Conservation (phyloP, 2,329 filamentous ascomycete species). For the Fusarium sp. region DNA sequence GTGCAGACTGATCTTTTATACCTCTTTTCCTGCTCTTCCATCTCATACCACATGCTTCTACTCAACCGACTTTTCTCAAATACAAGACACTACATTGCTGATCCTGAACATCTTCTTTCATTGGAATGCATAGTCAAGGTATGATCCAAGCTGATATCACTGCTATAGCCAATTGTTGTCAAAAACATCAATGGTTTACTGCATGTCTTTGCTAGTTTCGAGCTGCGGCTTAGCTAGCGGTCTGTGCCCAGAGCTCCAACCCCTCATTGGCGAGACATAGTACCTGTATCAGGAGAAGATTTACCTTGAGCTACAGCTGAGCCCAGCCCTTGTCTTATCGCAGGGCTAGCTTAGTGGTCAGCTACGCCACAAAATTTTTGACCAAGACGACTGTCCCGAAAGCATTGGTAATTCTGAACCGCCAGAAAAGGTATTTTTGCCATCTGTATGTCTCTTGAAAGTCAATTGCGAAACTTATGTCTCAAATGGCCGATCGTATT, state of each 20-base stretch:
- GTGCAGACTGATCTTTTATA: not conserved
- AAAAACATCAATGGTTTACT: not conserved
- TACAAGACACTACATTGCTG: not conserved
- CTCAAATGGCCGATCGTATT: not conserved
- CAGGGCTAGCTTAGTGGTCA: not conserved
- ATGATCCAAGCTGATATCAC: not conserved
- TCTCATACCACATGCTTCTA: not conserved
- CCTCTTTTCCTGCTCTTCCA: not conserved
- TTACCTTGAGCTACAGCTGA: not conserved
- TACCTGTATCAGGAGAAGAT: not conserved
- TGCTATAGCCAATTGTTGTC: not conserved
- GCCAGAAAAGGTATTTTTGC: no score
- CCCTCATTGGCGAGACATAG: not conserved
- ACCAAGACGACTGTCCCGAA: not conserved
- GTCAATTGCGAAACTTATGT: accelerated
- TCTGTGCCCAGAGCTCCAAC: not conserved
- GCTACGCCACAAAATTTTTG: not conserved
- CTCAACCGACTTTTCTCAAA: not conserved
- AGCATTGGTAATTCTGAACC: accelerated
- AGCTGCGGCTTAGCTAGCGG: not conserved
- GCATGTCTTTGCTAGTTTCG: slow-evolving; percentile 5
- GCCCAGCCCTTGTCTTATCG: not conserved
- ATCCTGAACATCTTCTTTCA: not conserved
- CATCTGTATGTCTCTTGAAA: not conserved
- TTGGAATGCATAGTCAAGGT: not conserved